Evolutionary conservation across 176 grass and related monocot species (phyloP), one percentile per base, ranked within the genome.

Genomic region (Musa schizocarpa): DNA sequence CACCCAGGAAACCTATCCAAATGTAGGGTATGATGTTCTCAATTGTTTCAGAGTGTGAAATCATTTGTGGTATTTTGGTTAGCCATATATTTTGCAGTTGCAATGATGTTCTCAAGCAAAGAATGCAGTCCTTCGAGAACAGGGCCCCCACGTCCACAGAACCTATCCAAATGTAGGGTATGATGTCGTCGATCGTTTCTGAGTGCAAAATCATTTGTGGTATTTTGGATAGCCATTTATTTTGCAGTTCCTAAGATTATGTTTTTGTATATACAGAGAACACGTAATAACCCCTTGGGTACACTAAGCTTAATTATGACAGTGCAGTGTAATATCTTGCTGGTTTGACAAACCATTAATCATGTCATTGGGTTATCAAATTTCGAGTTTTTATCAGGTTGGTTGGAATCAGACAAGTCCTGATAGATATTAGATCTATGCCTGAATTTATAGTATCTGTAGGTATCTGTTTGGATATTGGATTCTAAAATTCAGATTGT

Each of bases 71-170:
- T 16, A 43, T 43, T 6, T 5, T 43, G 4, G 34, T 6, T 43
- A 43, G 34, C 34, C 3, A 43, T 43, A 6, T 43, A 43, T 43
- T 43, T 43, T 43, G 34, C 34, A 43, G 34, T 43, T 43, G 4
- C 34, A 43, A 43, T 43, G 34, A 43, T 43, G 34, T 43, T 80
- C 81, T 94, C 77, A 99, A 99, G 78, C 88, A 94, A 77, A 88
- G 86, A 80, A 53, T 90, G 53, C 90, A 98, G 25, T 81, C 86
- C 51, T 78, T 89, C 82, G 88, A 99, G 11, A 84, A 85, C 58
- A 84, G 86, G 78, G 86, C 95, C 26, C 88, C 88, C 7, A 86
- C 90, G 55, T 86, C 84, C 62, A 89, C 86, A 56, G 91, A 99
- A 78, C 86, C 86, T 23, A n/a, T 84, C 65, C 83, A 90, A 51